phyloP scores from a whole-genome alignment of 2,329 filamentous ascomycete genomes.

The Chrysosphaeria jannelii region DNA sequence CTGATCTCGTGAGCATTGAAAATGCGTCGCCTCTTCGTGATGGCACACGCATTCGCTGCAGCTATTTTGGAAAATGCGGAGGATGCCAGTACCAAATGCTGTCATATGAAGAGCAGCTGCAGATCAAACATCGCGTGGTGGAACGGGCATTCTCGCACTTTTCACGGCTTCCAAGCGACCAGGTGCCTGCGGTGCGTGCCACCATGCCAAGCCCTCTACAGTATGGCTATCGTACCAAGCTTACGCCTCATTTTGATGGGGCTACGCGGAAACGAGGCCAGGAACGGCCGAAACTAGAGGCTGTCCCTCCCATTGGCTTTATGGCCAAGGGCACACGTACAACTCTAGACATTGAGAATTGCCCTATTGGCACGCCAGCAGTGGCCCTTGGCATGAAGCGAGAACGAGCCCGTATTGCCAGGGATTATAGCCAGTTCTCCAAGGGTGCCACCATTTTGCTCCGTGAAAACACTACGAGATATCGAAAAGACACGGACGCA shows the following conservation, averaged over 20 bases:
- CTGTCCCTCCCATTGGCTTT: constrained; percentile 62
- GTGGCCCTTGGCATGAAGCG: constrained; percentile 50
- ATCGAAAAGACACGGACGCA: constrained; percentile 14
- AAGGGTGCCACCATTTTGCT: constrained; percentile 69
- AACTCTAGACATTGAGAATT: constrained; percentile 89
- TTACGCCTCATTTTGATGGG: constrained; percentile 84
- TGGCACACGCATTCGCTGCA: constrained; percentile 41
- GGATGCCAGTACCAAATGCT: constrained; percentile 98
- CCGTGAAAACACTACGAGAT: constrained; percentile 52
- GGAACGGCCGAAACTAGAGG: constrained; percentile 16
- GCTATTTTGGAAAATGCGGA: constrained; percentile 64
- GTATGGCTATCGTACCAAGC: constrained; percentile 84
- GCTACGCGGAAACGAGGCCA: constrained; percentile 21
- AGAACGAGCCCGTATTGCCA: constrained; percentile 46
- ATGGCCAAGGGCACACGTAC: constrained; percentile 54
- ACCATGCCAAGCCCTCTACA: constrained; percentile 76
- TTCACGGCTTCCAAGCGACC: constrained; percentile 45
- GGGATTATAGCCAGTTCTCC: constrained; percentile 40
- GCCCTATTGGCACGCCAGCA: constrained; percentile 72
- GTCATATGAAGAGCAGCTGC: constrained; percentile 58
- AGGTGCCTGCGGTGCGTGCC: constrained; percentile 46
- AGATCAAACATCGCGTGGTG: constrained; percentile 58
- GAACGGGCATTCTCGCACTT: constrained; percentile 85
- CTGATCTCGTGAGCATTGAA: constrained; percentile 56
- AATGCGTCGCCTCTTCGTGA: constrained; percentile 22